Percentiles rank a stretch among this genome's conserved stretches.
Evolutionary conservation across 2,329 filamentous ascomycete genomes (phyloP).

Genomic region (Microcera coccophila): DNA sequence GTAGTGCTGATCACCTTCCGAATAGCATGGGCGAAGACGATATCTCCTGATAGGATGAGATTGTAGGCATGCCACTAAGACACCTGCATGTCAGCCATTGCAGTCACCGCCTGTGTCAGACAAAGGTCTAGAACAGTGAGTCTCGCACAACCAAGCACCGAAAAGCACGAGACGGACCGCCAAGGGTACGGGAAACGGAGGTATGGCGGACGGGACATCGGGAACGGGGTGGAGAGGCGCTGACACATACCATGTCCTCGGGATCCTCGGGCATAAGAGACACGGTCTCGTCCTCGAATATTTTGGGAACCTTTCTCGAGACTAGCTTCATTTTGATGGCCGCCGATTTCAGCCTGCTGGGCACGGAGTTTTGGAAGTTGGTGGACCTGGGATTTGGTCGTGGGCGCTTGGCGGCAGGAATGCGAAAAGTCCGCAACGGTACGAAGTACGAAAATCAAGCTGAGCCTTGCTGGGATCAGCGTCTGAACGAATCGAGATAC

Average conservation of each 20-base stretch:
- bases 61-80: constrained; percentile 59
- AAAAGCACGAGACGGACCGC: not conserved
- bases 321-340: constrained; percentile 38
- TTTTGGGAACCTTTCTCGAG: constrained; percentile 35
- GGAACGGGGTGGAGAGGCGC: constrained; percentile 8
- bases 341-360: constrained; percentile 4
- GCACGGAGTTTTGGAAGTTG: too few relatives aligned
- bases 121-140: not conserved
- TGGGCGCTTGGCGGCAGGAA: too few relatives aligned
- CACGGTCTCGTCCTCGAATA: constrained; percentile 39
- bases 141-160: not conserved
- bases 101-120: too few relatives aligned
- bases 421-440: not conserved
- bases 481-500: not conserved
- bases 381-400: too few relatives aligned
- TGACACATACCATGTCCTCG: constrained; percentile 47
- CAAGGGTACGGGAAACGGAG: not conserved
- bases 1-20: constrained; percentile 51
- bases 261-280: constrained; percentile 43
- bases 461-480: not conserved
- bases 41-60: constrained; percentile 51
- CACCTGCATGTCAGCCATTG: too few relatives aligned
- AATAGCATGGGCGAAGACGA: constrained; percentile 52
- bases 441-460: not conserved
- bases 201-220: not conserved